Percentiles rank a stretch among this genome's conserved stretches.
Evolutionary conservation across 2,329 filamentous ascomycete species (phyloP).

Genomic region (Chalaropsis ovoidea): DNA sequence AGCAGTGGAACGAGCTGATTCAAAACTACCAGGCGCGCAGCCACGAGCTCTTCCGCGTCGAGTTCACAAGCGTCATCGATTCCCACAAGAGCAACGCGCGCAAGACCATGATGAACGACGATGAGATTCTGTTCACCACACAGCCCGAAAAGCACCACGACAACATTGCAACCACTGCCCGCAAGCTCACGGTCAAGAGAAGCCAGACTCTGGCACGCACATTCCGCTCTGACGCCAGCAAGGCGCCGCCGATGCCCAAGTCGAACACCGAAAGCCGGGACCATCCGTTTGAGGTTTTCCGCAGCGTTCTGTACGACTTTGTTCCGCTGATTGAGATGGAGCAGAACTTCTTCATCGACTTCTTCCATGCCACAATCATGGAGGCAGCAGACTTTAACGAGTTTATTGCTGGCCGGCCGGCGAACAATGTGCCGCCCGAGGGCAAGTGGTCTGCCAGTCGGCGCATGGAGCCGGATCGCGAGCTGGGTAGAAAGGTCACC

Average conservation of each 20-base stretch:
- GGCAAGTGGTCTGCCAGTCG: slow-evolving; percentile 27
- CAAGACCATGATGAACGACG: slow-evolving; percentile 66
- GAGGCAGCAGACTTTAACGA: slow-evolving; percentile 77
- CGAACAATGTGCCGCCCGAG: slow-evolving; percentile 25
- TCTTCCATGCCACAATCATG: slow-evolving; percentile 87
- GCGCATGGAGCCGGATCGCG: slow-evolving; percentile 77
- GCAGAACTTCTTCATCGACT: slow-evolving; percentile 94
- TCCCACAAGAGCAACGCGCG: slow-evolving; percentile 72
- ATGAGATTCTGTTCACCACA: slow-evolving; percentile 77
- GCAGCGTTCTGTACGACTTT: slow-evolving; percentile 68
- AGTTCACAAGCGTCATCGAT: slow-evolving; percentile 67
- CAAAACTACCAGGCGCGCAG: slow-evolving; percentile 70
- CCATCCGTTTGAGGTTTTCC: slow-evolving; percentile 71
- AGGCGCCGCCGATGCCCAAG: slow-evolving; percentile 36
- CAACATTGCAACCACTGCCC: slow-evolving; percentile 61
- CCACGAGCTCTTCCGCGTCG: slow-evolving; percentile 65
- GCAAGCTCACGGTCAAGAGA: slow-evolving; percentile 87
- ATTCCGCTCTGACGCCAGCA: slow-evolving; percentile 57
- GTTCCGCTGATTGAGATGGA: slow-evolving; percentile 78
- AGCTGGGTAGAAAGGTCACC: slow-evolving; percentile 73
- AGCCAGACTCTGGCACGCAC: slow-evolving; percentile 75
- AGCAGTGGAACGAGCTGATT: slow-evolving; percentile 72
- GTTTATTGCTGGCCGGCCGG: slow-evolving; percentile 47
- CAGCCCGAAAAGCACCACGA: slow-evolving; percentile 78
- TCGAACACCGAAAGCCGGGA: slow-evolving; percentile 50